Percentiles rank a stretch among this genome's conserved stretches.
Evolutionary conservation across 2,329 filamentous ascomycete genomes (phyloP).

Genomic region (Trichoderma atroviride): DNA sequence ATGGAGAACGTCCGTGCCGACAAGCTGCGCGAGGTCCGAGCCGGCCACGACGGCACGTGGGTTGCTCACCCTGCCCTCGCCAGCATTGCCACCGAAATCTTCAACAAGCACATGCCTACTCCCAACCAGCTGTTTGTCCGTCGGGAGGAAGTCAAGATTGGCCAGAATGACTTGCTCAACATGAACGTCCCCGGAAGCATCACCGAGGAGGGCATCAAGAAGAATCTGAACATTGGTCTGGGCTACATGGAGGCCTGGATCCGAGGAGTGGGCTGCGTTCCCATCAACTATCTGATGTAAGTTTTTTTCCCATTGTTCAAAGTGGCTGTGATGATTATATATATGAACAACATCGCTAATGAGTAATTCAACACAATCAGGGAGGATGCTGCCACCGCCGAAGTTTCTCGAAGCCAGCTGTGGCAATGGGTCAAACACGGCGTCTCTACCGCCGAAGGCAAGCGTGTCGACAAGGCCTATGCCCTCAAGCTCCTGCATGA

Average conservation of each 20-base stretch:
- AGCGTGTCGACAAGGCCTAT: constrained; percentile 91
- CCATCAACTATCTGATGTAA: constrained; percentile 94
- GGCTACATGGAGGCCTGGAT: constrained; percentile 99
- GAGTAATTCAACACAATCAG: constrained; percentile 36
- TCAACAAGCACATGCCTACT: constrained; percentile 98
- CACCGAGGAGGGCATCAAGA: constrained; percentile 92
- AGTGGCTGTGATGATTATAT: neutral
- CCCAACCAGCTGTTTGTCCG: constrained; percentile 94
- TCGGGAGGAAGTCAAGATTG: constrained; percentile 84
- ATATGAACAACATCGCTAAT: constrained; percentile 17
- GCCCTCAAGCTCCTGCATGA: constrained; percentile 85
- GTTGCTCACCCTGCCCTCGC: constrained; percentile 95
- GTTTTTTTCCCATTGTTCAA: constrained; percentile 23
- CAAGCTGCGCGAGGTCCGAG: constrained; percentile 93
- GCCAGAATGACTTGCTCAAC: constrained; percentile 89
- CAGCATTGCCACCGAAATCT: constrained; percentile 83
- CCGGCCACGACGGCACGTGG: constrained; percentile 96
- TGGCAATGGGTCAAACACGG: constrained; percentile 90
- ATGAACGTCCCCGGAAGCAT: constrained; percentile 95
- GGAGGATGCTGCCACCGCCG: constrained; percentile 95
- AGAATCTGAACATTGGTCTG: constrained; percentile 96
- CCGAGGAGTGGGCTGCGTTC: constrained; percentile 90
- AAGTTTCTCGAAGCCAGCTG: constrained; percentile 90
- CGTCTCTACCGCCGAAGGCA: constrained; percentile 79
- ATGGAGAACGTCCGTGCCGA: constrained; percentile 93